Evolutionary conservation across 2,329 filamentous ascomycete genomes (phyloP).

Genomic region (Penicillium frequentans): DNA sequence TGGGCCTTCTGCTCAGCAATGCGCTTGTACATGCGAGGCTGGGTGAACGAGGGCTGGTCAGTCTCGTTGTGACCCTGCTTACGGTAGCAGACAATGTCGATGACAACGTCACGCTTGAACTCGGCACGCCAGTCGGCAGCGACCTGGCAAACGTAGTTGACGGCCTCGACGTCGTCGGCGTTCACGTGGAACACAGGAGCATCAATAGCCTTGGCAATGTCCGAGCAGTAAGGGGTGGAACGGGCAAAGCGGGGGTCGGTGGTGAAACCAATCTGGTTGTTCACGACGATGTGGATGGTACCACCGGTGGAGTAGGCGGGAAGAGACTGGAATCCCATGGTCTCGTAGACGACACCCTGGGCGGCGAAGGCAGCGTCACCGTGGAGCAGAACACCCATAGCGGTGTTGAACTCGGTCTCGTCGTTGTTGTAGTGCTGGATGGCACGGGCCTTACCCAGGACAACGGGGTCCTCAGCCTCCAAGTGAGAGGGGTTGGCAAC

Average conservation of each 20-base stretch:
- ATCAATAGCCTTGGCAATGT: constrained; percentile 98
- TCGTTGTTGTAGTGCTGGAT: constrained; percentile 99
- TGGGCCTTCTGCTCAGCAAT: constrained; percentile 82
- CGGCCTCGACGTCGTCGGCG: constrained; percentile 94
- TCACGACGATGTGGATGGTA: constrained; percentile 94
- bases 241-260: constrained; percentile 96
- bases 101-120: constrained; percentile 97
- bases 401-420: constrained; percentile 80
- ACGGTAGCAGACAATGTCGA: constrained; percentile 98
- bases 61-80: constrained; percentile 99
- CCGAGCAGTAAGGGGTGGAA: constrained; percentile 97
- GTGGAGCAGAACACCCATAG: constrained; percentile 94
- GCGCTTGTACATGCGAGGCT: constrained; percentile 99
- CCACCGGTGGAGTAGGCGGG: constrained; percentile 96
- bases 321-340: constrained; percentile 93
- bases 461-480: constrained; percentile 96
- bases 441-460: constrained; percentile 93
- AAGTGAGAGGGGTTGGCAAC: constrained; percentile 98
- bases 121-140: constrained; percentile 97
- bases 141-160: constrained; percentile 97
- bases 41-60: constrained; percentile 98
- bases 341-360: constrained; percentile 97
- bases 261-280: constrained; percentile 99
- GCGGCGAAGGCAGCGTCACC: constrained; percentile 96
- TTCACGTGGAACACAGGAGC: constrained; percentile 99